These are phyloP conservation scores for Penicillium paxilli DNA, from an alignment of 495 filamentous ascomycete species.

Conservation along the genomic window DNA sequence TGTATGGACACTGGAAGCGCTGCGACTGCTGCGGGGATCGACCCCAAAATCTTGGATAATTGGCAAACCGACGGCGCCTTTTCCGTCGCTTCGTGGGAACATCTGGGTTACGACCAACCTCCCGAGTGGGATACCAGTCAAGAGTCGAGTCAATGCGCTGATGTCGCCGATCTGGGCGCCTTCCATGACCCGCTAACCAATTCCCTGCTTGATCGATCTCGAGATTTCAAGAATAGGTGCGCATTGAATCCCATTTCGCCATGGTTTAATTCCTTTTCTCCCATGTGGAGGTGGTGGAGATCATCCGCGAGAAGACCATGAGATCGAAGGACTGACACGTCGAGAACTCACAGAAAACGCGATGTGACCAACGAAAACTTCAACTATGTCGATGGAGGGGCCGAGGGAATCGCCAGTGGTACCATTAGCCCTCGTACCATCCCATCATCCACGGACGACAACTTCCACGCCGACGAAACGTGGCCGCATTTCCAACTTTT, in stretches of 20 bases:
- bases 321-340: neutral
- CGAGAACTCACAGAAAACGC: constrained; percentile 21
- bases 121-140: constrained; percentile 48
- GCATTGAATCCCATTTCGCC: neutral
- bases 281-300: constrained; percentile 14
- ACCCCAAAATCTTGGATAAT: constrained; percentile 50
- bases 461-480: constrained; percentile 42
- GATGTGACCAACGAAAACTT: constrained; percentile 35
- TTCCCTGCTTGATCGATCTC: constrained; percentile 25
- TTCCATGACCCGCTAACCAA: constrained; percentile 32
- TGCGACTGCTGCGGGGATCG: constrained; percentile 46
- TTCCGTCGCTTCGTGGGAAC: constrained; percentile 43
- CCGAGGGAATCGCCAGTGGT: constrained; percentile 40
- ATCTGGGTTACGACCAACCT: constrained; percentile 39
- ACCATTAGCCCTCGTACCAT: constrained; percentile 44
- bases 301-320: neutral
- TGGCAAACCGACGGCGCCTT: constrained; percentile 44
- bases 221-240: constrained; percentile 28
- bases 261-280: neutral
- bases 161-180: constrained; percentile 37
- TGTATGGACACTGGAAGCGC: constrained; percentile 50
- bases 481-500: constrained; percentile 46
- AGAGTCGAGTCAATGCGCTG: constrained; percentile 43
- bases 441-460: constrained; percentile 47
- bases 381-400: constrained; percentile 29